Conservation (phyloP, 2,329 filamentous ascomycete species). For the Ophiostoma sp. region DNA sequence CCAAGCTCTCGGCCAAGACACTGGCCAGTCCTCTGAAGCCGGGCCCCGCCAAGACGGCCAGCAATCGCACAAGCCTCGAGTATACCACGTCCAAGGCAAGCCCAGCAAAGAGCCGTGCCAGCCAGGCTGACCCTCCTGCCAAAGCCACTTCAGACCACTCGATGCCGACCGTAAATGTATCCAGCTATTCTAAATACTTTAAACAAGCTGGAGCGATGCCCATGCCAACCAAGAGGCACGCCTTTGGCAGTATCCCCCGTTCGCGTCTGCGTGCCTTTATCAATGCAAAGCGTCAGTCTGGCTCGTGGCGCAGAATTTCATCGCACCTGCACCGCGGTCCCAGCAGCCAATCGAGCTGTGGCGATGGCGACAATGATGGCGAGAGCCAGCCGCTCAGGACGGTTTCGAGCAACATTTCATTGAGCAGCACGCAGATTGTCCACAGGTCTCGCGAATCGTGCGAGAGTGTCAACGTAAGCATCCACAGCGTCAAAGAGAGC, state of each 20-base stretch:
- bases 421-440: slow-evolving; percentile 1
- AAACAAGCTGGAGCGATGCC: background rate
- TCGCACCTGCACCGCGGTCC: background rate
- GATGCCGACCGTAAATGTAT: background rate
- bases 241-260: slow-evolving; percentile 13
- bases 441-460: background rate
- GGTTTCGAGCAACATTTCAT: background rate
- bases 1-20: background rate
- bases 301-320: slow-evolving; percentile 16
- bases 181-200: background rate
- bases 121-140: background rate
- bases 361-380: background rate
- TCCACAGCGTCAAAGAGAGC: background rate
- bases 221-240: background rate
- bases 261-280: slow-evolving; percentile 14
- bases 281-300: slow-evolving; percentile 14
- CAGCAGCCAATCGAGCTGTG: background rate
- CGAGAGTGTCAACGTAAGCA: background rate
- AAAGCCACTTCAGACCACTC: too few species aligned
- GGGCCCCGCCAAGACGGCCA: background rate
- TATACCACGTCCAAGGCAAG: background rate
- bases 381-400: background rate
- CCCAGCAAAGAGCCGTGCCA: background rate
- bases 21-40: background rate
- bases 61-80: background rate